These are phyloP conservation scores for Plasmodium knowlesi DNA, from an alignment of 169 alveolate species.

Conservation along the genomic window DNA sequence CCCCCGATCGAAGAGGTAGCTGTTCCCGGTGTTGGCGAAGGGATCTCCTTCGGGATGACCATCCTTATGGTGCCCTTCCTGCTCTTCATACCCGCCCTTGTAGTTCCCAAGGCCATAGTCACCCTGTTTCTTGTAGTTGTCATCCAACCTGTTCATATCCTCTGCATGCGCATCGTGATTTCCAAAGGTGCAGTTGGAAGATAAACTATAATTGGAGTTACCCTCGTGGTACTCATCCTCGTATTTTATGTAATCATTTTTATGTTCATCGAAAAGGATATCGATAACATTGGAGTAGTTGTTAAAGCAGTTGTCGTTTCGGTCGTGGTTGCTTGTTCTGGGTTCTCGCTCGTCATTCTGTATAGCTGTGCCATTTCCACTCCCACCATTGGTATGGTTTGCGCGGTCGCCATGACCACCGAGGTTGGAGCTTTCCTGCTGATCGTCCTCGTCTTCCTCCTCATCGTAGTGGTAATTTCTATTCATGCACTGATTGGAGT, in stretches of 20 bases:
- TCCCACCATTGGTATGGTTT: background rate
- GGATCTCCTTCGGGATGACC: background rate
- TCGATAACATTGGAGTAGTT: conserved; percentile 50
- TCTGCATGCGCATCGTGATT: background rate
- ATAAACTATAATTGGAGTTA: background rate
- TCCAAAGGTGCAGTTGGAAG: background rate
- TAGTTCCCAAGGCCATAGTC: background rate
- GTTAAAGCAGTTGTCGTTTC: conserved; percentile 5
- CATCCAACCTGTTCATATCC: background rate
- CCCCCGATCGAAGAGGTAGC: background rate
- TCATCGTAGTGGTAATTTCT: background rate
- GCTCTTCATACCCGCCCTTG: background rate
- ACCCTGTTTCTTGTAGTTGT: background rate
- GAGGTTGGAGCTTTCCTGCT: background rate
- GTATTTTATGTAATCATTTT: conserved; percentile 19
- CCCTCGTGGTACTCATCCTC: conserved; percentile 9
- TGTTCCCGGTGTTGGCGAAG: background rate
- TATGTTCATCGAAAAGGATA: conserved; percentile 49
- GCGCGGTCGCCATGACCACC: too few relatives aligned
- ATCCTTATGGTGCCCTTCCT: background rate
- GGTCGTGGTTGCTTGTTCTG: background rate
- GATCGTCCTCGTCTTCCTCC: background rate
- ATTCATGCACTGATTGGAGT: background rate
- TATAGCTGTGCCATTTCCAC: background rate
- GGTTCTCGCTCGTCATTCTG: background rate